phyloP scores from a whole-genome alignment of 31 red algal species.

The Porphyra umbilicalis region DNA sequence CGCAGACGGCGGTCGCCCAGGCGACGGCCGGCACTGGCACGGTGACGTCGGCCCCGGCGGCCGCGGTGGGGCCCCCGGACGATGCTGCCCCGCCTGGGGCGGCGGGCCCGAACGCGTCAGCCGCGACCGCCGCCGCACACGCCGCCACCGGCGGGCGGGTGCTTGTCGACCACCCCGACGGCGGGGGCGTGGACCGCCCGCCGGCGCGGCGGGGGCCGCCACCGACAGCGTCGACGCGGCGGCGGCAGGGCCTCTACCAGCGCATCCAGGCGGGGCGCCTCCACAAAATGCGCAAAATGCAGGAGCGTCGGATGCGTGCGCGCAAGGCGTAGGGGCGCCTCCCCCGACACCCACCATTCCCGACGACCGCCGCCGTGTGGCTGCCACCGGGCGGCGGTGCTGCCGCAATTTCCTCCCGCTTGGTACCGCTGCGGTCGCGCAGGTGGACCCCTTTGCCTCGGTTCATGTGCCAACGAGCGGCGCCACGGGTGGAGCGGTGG shows the following conservation, averaged over 20 bases:
- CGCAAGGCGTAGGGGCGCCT: background rate
- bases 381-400: too few species aligned
- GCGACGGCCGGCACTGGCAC: background rate
- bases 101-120: too few species aligned
- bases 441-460: too few species aligned
- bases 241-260: background rate
- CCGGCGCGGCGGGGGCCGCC: background rate
- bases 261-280: background rate
- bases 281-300: background rate
- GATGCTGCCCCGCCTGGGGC: too few species aligned
- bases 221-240: too few species aligned
- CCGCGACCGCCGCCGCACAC: too few species aligned
- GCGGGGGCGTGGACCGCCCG: background rate
- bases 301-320: background rate
- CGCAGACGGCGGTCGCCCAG: background rate
- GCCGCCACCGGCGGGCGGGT: background rate
- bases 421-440: too few species aligned
- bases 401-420: too few species aligned
- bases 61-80: background rate
- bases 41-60: background rate
- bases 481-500: too few species aligned
- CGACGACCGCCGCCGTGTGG: too few species aligned
- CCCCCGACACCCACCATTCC: too few species aligned
- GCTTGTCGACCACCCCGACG: background rate
- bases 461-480: too few species aligned